Percentiles rank a stretch among this genome's conserved stretches.
Conservation (phyloP, 495 filamentous ascomycete species). For the Elaphomyces granulatus region DNA sequence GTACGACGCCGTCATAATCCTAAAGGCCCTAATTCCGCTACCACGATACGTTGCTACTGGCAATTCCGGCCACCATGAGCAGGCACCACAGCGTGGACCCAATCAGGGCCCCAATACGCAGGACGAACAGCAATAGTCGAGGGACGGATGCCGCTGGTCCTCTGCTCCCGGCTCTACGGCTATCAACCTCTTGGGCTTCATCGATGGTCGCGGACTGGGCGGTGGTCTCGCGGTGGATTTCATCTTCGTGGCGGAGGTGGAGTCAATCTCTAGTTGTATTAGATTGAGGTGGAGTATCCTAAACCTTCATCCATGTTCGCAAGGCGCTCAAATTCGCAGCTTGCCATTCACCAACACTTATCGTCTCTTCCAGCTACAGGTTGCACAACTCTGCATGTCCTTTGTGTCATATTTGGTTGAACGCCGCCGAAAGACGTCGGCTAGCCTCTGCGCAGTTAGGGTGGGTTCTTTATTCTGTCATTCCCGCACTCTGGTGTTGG, state of each 20-base stretch:
- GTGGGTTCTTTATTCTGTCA: too few species aligned
- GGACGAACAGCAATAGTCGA: constrained; percentile 51
- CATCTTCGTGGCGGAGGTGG: constrained; percentile 7
- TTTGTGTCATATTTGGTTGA: too few species aligned
- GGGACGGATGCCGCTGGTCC: constrained; percentile 34
- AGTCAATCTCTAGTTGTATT: too few species aligned
- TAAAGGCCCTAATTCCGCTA: constrained; percentile 46
- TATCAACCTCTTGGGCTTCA: constrained; percentile 38
- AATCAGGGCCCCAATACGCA: constrained; percentile 47
- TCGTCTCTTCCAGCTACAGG: too few species aligned
- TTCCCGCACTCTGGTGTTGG: too few species aligned
- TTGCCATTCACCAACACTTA: too few species aligned
- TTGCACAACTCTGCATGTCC: too few species aligned
- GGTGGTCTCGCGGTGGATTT: too few species aligned
- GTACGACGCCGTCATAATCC: constrained; percentile 54
- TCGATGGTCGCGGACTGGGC: constrained; percentile 13
- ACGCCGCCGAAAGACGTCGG: too few species aligned
- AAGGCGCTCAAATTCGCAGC: too few species aligned
- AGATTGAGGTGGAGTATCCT: constrained; percentile 28
- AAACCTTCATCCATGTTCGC: constrained; percentile 36
- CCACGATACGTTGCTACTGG: constrained; percentile 63
- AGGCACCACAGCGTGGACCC: constrained; percentile 44
- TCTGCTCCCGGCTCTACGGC: constrained; percentile 33
- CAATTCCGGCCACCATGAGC: constrained; percentile 55
- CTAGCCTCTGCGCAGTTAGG: too few species aligned